Evolutionary conservation across 495 filamentous ascomycete genomes (phyloP).

Genomic region (Penicillium verhagenii): DNA sequence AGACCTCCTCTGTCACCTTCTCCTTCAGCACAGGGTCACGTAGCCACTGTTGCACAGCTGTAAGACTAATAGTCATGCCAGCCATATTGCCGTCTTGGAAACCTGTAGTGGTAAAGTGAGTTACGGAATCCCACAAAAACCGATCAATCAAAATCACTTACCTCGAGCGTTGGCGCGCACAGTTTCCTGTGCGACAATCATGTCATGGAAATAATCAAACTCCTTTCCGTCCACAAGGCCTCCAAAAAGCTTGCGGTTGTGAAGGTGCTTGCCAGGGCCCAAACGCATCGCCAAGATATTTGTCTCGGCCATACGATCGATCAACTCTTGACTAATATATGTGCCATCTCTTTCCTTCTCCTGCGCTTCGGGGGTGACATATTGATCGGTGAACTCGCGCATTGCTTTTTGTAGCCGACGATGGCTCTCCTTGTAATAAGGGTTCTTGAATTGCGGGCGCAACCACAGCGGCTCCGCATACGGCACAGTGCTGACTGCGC

Average conservation of each 20-base stretch:
- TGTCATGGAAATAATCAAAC: constrained; percentile 85
- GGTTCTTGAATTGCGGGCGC: constrained; percentile 72
- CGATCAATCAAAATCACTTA: neutral
- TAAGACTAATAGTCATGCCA: constrained; percentile 81
- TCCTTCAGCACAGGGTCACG: constrained; percentile 64
- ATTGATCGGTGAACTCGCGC: constrained; percentile 69
- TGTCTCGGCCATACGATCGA: constrained; percentile 71
- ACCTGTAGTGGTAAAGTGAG: constrained; percentile 22
- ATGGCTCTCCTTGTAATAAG: constrained; percentile 81
- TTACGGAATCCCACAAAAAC: neutral
- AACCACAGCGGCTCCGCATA: constrained; percentile 85
- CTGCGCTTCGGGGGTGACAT: constrained; percentile 72
- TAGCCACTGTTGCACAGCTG: constrained; percentile 78
- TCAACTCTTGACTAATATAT: constrained; percentile 72
- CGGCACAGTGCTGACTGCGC: constrained; percentile 71
- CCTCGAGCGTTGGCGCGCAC: constrained; percentile 67
- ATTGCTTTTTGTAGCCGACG: constrained; percentile 66
- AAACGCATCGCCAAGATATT: constrained; percentile 79
- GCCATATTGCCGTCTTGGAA: constrained; percentile 64
- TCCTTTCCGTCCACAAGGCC: constrained; percentile 75
- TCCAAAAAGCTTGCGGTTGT: constrained; percentile 64
- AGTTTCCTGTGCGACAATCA: constrained; percentile 74
- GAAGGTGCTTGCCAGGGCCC: constrained; percentile 80
- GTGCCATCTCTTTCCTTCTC: constrained; percentile 75
- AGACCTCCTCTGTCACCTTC: constrained; percentile 65